phyloP scores from a whole-genome alignment of 169 alveolate species.

The Plasmodium adleri region DNA sequence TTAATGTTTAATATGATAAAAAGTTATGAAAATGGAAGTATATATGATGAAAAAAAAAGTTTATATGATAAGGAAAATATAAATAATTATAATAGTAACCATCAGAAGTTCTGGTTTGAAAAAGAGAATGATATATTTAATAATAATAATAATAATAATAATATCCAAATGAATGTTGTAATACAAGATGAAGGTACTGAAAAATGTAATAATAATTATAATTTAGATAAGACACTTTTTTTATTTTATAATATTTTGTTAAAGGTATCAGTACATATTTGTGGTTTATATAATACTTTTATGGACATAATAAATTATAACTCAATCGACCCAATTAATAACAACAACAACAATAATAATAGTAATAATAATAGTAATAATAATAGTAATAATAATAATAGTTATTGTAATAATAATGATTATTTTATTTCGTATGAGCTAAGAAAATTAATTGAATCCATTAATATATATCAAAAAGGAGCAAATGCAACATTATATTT shows the following conservation, averaged over 20 bases:
- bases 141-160: neutral
- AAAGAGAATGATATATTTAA: neutral
- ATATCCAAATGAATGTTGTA: neutral
- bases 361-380: too few relatives aligned
- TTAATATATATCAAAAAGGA: slow-evolving; percentile 27
- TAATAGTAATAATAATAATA: too few relatives aligned
- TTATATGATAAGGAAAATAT: too few relatives aligned
- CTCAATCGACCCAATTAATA: neutral
- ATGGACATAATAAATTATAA: slow-evolving; percentile 22
- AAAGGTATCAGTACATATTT: slow-evolving; percentile 35
- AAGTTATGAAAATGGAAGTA: too few relatives aligned
- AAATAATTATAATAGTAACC: too few relatives aligned
- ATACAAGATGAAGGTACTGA: neutral
- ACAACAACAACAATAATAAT: neutral
- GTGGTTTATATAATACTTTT: slow-evolving; percentile 37
- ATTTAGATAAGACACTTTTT: neutral
- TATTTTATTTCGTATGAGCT: slow-evolving; percentile 8
- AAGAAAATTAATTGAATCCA: slow-evolving; percentile 9
- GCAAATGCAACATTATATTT: slow-evolving; percentile 3
- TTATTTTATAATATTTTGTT: slow-evolving; percentile 32
- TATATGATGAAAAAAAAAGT: too few relatives aligned
- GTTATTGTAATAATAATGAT: too few relatives aligned
- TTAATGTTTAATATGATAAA: too few relatives aligned
- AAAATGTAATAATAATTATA: neutral
- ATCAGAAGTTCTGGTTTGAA: too few relatives aligned